phyloP scores from a whole-genome alignment of 116 monocot species.

The Dioscorea cayenensis region DNA sequence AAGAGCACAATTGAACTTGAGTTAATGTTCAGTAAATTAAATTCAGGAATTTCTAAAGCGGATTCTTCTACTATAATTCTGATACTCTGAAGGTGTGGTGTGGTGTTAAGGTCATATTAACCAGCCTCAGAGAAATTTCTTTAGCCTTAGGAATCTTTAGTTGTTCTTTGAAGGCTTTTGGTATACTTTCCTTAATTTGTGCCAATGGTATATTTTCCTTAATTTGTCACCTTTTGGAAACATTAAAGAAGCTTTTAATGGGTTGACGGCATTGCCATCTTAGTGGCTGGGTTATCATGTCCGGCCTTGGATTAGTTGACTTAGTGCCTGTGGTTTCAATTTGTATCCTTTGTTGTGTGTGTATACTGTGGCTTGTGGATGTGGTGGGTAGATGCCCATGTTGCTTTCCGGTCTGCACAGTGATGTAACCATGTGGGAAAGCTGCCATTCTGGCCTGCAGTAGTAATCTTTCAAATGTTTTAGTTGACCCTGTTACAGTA shows the following conservation, averaged over 20 bases:
- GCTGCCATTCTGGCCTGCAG: not conserved
- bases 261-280: slow-evolving; percentile 4
- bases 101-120: too few species aligned
- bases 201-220: too few species aligned
- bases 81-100: too few species aligned
- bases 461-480: not conserved
- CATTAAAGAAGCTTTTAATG: not conserved
- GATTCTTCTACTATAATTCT: too few species aligned
- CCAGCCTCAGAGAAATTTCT: too few species aligned
- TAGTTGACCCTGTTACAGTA: not conserved
- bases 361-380: not conserved
- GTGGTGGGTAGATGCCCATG: slow-evolving; percentile 4
- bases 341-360: not conserved
- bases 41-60: too few species aligned
- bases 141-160: too few species aligned
- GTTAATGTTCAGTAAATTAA: too few species aligned
- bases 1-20: too few species aligned
- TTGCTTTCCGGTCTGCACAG: slow-evolving; percentile 10
- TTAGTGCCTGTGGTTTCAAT: not conserved
- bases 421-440: not conserved
- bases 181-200: too few species aligned
- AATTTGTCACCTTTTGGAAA: not conserved
- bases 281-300: slow-evolving; percentile 5
- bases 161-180: too few species aligned
- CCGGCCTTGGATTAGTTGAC: not conserved